Conservation (phyloP, 75 land plant genomes). For the Adiantum capillusveneris region DNA sequence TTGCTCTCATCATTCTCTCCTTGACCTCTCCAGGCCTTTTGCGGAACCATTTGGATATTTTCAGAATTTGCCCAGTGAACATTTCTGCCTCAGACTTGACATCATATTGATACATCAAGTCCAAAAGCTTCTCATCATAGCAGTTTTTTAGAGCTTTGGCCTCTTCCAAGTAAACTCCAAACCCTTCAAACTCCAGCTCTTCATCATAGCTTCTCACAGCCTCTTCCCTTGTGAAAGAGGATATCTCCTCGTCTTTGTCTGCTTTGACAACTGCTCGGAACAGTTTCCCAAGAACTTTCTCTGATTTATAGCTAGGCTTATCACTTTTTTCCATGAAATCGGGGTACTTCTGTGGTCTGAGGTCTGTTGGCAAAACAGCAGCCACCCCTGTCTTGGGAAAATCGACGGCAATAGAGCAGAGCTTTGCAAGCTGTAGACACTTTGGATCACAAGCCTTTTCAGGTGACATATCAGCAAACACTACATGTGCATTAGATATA, state of each 20-base stretch:
- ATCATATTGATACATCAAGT: slow-evolving; percentile 67
- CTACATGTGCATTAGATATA: slow-evolving; percentile 84
- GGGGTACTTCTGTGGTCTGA: slow-evolving; percentile 63
- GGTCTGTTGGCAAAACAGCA: slow-evolving; percentile 53
- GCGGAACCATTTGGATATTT: slow-evolving; percentile 24
- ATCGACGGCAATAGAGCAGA: slow-evolving; percentile 81
- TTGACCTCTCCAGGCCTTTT: slow-evolving; percentile 42
- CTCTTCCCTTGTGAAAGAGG: slow-evolving; percentile 31
- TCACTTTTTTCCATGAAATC: slow-evolving; percentile 91
- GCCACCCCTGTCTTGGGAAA: slow-evolving; percentile 94
- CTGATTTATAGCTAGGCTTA: slow-evolving; percentile 59
- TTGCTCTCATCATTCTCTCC: slow-evolving; percentile 50
- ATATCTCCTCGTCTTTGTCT: slow-evolving; percentile 1
- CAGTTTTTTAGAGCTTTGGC: slow-evolving; percentile 45
- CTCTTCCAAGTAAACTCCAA: slow-evolving; percentile 47
- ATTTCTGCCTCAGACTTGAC: slow-evolving; percentile 76
- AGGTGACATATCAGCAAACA: slow-evolving; percentile 55
- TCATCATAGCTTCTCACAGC: slow-evolving; percentile 43
- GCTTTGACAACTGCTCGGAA: slow-evolving; percentile 52
- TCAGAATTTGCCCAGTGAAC: slow-evolving; percentile 49
- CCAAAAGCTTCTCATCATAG: slow-evolving; percentile 64
- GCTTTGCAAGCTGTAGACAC: slow-evolving; percentile 66
- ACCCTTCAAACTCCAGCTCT: slow-evolving; percentile 63
- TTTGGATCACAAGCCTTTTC: slow-evolving; percentile 44
- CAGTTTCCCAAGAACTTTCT: slow-evolving; percentile 74